Evolutionary conservation across 176 grass and related monocot genomes (phyloP).

Genomic region (Juncus inflexus): DNA sequence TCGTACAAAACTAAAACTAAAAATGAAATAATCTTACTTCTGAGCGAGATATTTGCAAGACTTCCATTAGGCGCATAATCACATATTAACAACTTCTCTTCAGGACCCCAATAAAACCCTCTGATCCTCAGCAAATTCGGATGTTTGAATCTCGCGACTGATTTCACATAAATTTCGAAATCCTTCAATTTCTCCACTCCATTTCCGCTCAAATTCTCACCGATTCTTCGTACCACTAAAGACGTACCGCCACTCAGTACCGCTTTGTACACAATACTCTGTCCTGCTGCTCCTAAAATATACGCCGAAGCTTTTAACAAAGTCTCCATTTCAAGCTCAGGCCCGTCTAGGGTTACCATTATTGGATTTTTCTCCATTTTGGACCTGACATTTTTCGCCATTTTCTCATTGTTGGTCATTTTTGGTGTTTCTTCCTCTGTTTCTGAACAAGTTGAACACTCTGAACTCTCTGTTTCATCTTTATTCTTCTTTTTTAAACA

Average conservation of each 20-base stretch:
- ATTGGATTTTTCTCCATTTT: constrained; percentile 27
- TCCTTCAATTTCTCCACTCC: constrained; percentile 49
- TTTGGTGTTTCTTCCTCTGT: constrained; percentile 30
- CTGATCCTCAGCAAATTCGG: constrained; percentile 68
- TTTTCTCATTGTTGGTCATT: not conserved
- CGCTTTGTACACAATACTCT: constrained; percentile 89
- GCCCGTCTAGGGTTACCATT: constrained; percentile 68
- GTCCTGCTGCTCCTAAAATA: constrained; percentile 53
- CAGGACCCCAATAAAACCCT: constrained; percentile 82
- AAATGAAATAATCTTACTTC: constrained; percentile 38
- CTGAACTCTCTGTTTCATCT: constrained; percentile 44
- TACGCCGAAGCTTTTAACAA: constrained; percentile 86
- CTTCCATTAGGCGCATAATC: constrained; percentile 79
- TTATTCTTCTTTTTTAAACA: constrained; percentile 64
- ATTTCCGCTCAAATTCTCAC: constrained; percentile 39
- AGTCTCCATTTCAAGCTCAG: constrained; percentile 69
- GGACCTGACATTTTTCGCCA: constrained; percentile 4
- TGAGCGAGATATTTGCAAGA: constrained; percentile 66
- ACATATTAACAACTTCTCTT: constrained; percentile 91
- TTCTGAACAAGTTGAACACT: constrained; percentile 44
- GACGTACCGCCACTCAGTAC: constrained; percentile 54
- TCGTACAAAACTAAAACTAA: too few relatives aligned
- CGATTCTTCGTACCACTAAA: constrained; percentile 72
- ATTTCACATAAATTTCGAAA: constrained; percentile 63
- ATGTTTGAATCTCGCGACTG: constrained; percentile 57